Evolutionary conservation across 306 rosid species (phyloP), one percentile per base, ranked within the genome.

Genomic region (Medicago arabica): DNA sequence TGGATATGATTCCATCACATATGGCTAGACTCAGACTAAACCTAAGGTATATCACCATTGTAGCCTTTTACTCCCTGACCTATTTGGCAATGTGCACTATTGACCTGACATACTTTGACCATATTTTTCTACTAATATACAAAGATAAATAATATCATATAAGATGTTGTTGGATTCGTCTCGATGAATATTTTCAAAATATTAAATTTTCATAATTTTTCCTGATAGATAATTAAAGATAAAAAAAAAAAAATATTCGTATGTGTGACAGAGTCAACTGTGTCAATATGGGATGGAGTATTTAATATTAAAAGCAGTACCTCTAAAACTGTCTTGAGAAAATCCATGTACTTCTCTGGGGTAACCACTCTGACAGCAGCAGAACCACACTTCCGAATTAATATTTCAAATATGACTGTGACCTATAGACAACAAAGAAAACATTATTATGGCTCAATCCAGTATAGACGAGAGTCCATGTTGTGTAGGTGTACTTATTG

Each of bases 331-430:
- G 82, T 72, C 86, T 85, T 87, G 41, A 92, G 81, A 82, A 95
- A 92, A 84, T 80, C 51, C 82, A 64, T 87, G 71, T 85, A 90
- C 69, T 86, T 92, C 62, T 87, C 97, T 1, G 96, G 96, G 70
- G 85, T 84, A 74, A 82, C 88, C 9, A 43, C 72, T 82, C 87
- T 87, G 79, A 92, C 88, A 17, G 90, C 89, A 63, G 88, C 82
- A 71, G 90, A 57, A 75, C 98, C 97, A 61, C 98, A 95, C 81
- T 95, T 95, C 66, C 98, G 89, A 47, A 85, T 60, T 72, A 95
- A 23, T 75, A 95, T 92, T 86, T 95, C 97, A 60, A 92, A 46
- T 77, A 92, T 86, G 62, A 92, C 80, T 19, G 88, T 86, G 71
- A 89, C 95, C 98, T 92, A 83, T 50, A 71, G 76, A 81, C 71